phyloP scores from a whole-genome alignment of 2,329 filamentous ascomycete species.

The Trichoderma guizhouense region DNA sequence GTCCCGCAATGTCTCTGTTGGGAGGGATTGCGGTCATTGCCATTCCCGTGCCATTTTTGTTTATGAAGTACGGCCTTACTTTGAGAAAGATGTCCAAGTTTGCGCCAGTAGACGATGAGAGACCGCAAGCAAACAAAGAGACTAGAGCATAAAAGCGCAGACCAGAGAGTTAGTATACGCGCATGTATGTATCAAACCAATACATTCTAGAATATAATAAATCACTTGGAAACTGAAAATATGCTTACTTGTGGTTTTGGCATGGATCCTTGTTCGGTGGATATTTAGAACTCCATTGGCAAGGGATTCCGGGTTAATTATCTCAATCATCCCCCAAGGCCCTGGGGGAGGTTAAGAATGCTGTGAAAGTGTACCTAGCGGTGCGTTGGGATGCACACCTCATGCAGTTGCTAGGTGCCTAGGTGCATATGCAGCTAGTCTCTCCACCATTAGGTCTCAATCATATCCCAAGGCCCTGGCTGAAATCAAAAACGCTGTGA shows the following conservation, averaged over 20 bases:
- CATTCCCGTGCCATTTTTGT: conserved; percentile 11
- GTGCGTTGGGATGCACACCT: no score
- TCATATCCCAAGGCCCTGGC: no score
- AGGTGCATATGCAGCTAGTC: no score
- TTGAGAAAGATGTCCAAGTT: background rate
- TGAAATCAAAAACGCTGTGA: no score
- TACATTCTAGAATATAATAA: background rate
- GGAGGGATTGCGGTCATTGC: conserved; percentile 1
- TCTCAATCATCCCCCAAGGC: no score
- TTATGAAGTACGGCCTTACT: background rate
- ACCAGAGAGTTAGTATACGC: background rate
- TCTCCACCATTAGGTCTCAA: no score
- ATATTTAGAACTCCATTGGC: no score
- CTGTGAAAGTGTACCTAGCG: no score
- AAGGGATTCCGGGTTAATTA: no score
- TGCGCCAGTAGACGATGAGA: background rate
- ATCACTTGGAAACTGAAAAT: no score
- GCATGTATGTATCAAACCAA: background rate
- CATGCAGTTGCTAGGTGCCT: no score
- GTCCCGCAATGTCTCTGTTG: conserved; percentile 46
- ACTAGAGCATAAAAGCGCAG: background rate
- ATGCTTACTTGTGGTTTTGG: background rate
- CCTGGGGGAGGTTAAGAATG: no score
- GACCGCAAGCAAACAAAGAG: background rate
- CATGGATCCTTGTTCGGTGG: background rate